A percentile compares a stretch with the other conserved stretches of the same genome.
Conservation (phyloP, 192 early-diverging fungal species). For the Coemansia sp. region DNA sequence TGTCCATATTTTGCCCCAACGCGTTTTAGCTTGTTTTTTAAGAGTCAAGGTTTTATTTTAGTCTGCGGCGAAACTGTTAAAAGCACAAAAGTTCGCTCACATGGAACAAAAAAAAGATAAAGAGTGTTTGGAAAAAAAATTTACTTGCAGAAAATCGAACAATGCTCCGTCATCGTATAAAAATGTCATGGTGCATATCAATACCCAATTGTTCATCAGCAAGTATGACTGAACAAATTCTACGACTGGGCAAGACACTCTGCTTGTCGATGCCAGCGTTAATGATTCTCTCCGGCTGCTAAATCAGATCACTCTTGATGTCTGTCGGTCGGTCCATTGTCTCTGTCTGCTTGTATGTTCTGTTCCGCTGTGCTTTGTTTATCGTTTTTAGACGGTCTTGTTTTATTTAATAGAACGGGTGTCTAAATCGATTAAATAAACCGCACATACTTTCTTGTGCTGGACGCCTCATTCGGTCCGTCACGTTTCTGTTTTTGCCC, state of each 20-base stretch:
- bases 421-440: not conserved
- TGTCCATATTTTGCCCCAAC: not conserved
- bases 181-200: conserved; percentile 6
- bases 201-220: not conserved
- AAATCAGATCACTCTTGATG: not conserved
- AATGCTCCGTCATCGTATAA: conserved; percentile 2
- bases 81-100: not conserved
- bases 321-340: too few species aligned
- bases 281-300: not conserved
- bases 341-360: not conserved
- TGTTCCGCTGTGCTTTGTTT: not conserved
- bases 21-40: not conserved
- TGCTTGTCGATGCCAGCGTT: not conserved
- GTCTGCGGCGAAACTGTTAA: not conserved
- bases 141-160: conserved; percentile 6
- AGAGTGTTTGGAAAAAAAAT: not conserved
- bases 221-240: not conserved
- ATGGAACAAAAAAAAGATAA: not conserved
- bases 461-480: not conserved
- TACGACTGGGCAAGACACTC: not conserved
- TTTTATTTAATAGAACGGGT: not conserved
- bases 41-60: not conserved
- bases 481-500: not conserved
- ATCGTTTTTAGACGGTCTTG: too few species aligned
- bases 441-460: not conserved